Evolutionary conservation across 768 basidiomycete species (phyloP).

Genomic region (Phaffia australis): DNA sequence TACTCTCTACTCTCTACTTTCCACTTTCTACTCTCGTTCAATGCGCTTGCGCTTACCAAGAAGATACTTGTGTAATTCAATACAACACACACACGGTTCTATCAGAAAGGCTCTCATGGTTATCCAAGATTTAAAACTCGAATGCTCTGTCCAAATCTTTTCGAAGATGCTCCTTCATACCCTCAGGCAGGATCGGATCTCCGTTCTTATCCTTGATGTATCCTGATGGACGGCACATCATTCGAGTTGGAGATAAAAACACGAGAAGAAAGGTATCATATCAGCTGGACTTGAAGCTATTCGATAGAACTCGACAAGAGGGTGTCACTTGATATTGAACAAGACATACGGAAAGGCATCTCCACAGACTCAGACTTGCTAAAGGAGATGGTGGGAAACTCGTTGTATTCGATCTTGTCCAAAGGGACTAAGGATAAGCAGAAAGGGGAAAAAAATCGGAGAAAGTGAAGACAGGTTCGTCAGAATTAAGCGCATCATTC

Average conservation of each 20-base stretch:
- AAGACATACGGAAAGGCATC: constrained; percentile 84
- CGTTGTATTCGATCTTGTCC: constrained; percentile 49
- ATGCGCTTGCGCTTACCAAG: no score
- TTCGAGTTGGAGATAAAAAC: constrained; percentile 43
- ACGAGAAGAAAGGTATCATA: no score
- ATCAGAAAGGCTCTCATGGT: no score
- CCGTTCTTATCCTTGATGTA: constrained; percentile 44
- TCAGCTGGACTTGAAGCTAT: not conserved
- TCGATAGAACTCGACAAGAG: not conserved
- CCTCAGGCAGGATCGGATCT: constrained; percentile 69
- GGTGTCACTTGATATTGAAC: not conserved
- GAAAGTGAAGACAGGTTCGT: not conserved
- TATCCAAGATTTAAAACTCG: constrained; percentile 49
- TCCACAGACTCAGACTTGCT: constrained; percentile 81
- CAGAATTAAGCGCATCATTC: not conserved
- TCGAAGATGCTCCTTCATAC: constrained; percentile 76
- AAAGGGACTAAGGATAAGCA: constrained; percentile 47
- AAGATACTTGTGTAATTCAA: no score
- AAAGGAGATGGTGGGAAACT: constrained; percentile 81
- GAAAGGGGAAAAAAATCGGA: not conserved
- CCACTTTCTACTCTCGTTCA: no score
- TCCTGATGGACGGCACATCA: constrained; percentile 38
- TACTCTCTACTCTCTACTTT: no score
- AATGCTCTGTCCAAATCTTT: constrained; percentile 80
- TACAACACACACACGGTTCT: no score